These are phyloP conservation scores for Thermochaetoides thermophila DNA, from an alignment of 495 filamentous ascomycete genomes.

Conservation along the genomic window DNA sequence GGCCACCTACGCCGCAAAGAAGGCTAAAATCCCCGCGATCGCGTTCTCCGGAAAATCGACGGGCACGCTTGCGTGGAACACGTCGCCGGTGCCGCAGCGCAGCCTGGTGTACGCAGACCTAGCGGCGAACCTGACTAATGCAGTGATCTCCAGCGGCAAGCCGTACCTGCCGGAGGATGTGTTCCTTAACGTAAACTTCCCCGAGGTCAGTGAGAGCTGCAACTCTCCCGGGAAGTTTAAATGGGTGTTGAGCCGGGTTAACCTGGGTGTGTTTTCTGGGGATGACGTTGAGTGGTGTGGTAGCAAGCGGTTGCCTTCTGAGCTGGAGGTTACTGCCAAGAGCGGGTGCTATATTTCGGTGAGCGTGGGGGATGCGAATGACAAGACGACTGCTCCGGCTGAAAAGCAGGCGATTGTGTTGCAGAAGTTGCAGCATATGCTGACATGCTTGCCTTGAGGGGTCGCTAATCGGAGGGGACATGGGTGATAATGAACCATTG, in stretches of 20 bases:
- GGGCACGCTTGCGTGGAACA: conserved; percentile 37
- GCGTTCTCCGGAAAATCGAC: conserved; percentile 45
- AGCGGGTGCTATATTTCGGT: conserved; percentile 45
- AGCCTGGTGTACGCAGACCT: conserved; percentile 46
- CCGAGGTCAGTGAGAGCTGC: conserved; percentile 34
- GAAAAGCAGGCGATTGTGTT: conserved; percentile 41
- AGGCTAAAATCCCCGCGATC: conserved; percentile 42
- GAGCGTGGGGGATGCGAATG: conserved; percentile 43
- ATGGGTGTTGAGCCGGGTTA: conserved; percentile 47
- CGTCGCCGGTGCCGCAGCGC: conserved; percentile 29
- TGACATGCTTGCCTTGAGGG: conserved; percentile 28
- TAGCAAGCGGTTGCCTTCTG: conserved; percentile 39
- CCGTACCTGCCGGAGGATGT: conserved; percentile 44
- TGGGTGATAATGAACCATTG: too few species aligned
- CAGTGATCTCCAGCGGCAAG: conserved; percentile 34
- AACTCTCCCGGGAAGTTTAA: conserved; percentile 33
- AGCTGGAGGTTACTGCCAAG: conserved; percentile 31
- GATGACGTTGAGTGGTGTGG: conserved; percentile 44
- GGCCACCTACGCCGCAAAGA: conserved; percentile 39
- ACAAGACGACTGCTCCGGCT: conserved; percentile 42
- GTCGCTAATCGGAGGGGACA: too few species aligned
- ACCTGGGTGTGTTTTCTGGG: conserved; percentile 33
- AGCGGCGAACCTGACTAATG: conserved; percentile 39
- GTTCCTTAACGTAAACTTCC: conserved; percentile 57
- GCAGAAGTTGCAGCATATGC: conserved; percentile 36